Evolutionary conservation across 208 protist genomes (phyloP).

Genomic region (Zelonia costaricensis): DNA sequence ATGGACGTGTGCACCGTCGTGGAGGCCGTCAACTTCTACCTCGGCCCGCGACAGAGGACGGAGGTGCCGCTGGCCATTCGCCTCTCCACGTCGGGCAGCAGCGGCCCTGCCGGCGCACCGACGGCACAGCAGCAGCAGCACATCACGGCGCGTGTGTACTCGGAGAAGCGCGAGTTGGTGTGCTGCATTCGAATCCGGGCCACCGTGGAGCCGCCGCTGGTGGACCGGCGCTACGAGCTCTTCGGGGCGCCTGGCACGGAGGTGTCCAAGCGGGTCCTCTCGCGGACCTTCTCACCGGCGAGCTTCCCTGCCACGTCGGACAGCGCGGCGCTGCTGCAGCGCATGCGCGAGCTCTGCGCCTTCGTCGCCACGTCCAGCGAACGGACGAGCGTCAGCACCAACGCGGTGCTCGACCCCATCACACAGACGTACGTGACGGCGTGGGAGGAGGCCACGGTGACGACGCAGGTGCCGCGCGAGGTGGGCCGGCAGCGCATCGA

Average conservation of each 20-base stretch:
- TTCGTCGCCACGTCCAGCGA: constrained; percentile 44
- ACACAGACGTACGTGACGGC: constrained; percentile 81
- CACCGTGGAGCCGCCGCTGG: constrained; percentile 58
- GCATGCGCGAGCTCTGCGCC: constrained; percentile 73
- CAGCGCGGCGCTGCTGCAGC: constrained; percentile 42
- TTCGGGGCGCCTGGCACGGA: constrained; percentile 67
- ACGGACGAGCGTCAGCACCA: constrained; percentile 56
- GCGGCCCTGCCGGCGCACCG: not conserved
- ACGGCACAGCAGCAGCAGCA: constrained; percentile 2
- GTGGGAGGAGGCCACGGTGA: constrained; percentile 82
- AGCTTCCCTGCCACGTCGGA: constrained; percentile 48
- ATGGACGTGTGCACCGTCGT: constrained; percentile 42
- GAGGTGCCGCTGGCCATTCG: constrained; percentile 61
- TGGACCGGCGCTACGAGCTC: constrained; percentile 87
- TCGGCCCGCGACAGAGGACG: constrained; percentile 64
- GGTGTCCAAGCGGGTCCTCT: constrained; percentile 64
- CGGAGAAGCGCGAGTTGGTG: constrained; percentile 64
- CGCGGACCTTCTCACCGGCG: constrained; percentile 61
- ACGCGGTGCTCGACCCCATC: constrained; percentile 81
- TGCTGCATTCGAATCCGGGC: constrained; percentile 60
- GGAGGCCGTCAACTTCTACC: constrained; percentile 40
- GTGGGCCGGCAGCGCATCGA: constrained; percentile 57
- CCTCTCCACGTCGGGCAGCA: constrained; percentile 16
- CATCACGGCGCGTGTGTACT: constrained; percentile 63
- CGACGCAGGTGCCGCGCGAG: constrained; percentile 54